Conservation (phyloP, 495 filamentous ascomycete genomes). For the Parathielavia hyrcaniae region DNA sequence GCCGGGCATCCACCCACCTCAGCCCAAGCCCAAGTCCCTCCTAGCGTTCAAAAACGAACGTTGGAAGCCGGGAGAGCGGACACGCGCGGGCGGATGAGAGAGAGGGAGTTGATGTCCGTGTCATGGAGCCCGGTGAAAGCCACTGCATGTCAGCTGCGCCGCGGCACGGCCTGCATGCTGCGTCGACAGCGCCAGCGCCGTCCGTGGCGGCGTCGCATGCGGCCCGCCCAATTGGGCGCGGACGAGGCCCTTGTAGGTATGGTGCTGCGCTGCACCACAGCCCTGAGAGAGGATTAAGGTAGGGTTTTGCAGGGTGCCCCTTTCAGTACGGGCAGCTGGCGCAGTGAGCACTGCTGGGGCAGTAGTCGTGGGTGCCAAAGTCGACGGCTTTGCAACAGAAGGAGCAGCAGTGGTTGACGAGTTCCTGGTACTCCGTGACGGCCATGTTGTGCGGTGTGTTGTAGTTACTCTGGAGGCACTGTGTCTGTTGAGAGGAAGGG, state of each 20-base stretch:
- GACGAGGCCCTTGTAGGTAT: slow-evolving; percentile 1
- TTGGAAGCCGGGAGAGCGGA: neutral
- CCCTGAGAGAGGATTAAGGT: no score
- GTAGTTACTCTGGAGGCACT: neutral
- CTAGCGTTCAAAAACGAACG: no score
- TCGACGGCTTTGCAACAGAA: slow-evolving; percentile 50
- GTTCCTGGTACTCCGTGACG: slow-evolving; percentile 41
- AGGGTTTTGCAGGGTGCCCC: neutral
- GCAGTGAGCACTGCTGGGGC: slow-evolving; percentile 40
- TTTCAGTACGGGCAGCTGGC: slow-evolving; percentile 42
- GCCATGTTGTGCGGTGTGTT: slow-evolving; percentile 34
- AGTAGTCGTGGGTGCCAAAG: slow-evolving; percentile 49
- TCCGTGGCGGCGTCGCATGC: slow-evolving; percentile 19
- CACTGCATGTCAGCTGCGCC: slow-evolving; percentile 6
- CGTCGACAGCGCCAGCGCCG: no score
- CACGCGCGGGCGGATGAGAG: neutral
- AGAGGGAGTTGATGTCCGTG: neutral
- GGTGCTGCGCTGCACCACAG: slow-evolving; percentile 5
- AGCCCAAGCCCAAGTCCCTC: no score
- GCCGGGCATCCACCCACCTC: no score
- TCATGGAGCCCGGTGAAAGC: slow-evolving; percentile 14
- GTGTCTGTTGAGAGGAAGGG: neutral
- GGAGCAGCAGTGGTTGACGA: slow-evolving; percentile 48
- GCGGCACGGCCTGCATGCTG: slow-evolving; percentile 10
- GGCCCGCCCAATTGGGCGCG: slow-evolving; percentile 27